Evolutionary conservation across 2,329 filamentous ascomycete species (phyloP).

Genomic region (Emergomyces orientalis): DNA sequence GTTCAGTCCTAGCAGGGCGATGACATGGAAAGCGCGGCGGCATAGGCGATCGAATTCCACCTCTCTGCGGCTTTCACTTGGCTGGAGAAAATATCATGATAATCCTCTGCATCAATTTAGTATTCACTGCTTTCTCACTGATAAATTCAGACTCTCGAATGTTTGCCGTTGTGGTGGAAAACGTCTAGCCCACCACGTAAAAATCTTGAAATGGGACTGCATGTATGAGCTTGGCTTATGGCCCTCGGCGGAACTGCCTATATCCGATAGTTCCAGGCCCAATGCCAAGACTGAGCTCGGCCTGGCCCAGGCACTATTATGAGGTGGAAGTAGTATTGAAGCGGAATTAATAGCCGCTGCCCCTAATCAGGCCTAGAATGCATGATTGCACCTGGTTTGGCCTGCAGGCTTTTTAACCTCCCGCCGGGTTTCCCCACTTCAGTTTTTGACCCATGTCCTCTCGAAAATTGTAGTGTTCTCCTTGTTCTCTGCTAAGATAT

Average conservation of each 20-base stretch:
- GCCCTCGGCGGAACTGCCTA: too few relatives aligned
- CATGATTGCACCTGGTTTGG: too few relatives aligned
- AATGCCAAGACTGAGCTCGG: too few relatives aligned
- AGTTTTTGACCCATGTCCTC: too few relatives aligned
- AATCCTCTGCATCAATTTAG: neutral
- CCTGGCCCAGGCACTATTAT: too few relatives aligned
- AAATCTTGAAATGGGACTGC: neutral
- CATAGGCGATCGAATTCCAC: neutral
- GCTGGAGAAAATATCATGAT: neutral
- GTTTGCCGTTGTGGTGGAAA: neutral
- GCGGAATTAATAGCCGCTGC: neutral
- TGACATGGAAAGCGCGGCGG: neutral
- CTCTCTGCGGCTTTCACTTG: neutral
- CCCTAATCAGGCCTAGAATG: too few relatives aligned
- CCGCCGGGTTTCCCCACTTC: too few relatives aligned
- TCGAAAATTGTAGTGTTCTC: too few relatives aligned
- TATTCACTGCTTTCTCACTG: neutral
- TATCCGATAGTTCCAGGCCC: too few relatives aligned
- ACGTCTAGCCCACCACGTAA: neutral
- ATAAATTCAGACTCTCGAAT: neutral
- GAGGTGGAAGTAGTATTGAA: too few relatives aligned
- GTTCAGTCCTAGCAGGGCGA: neutral
- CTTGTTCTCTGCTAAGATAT: too few relatives aligned
- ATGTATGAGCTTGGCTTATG: neutral
- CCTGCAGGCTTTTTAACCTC: too few relatives aligned